These are phyloP conservation scores for Funneliformis caledonium DNA, from an alignment of 371 early-diverging fungal species.

Conservation along the genomic window DNA sequence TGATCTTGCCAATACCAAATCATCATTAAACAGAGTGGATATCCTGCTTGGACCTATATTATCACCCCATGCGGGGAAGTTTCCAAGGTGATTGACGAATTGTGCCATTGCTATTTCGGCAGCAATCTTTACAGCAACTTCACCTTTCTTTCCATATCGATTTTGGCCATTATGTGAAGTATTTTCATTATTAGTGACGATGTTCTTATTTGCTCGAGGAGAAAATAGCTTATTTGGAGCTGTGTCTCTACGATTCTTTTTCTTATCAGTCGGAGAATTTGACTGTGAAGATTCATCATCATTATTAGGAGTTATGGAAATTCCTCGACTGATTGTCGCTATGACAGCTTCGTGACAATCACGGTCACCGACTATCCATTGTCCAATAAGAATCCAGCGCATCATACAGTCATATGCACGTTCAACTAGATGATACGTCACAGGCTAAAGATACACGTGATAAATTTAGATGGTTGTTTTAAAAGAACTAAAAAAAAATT, in stretches of 20 bases:
- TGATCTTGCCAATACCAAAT: conserved; percentile 39
- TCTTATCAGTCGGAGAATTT: conserved; percentile 43
- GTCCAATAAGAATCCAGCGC: conserved; percentile 73
- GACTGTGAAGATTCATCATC: conserved; percentile 45
- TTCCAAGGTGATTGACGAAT: conserved; percentile 70
- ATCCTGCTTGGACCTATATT: conserved; percentile 59
- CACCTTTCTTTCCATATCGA: conserved; percentile 41
- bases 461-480: neutral
- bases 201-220: conserved; percentile 34
- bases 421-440: conserved; percentile 64
- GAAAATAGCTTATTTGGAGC: conserved; percentile 32
- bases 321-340: conserved; percentile 70
- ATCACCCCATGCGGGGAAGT: conserved; percentile 66
- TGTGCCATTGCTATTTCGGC: conserved; percentile 77
- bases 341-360: conserved; percentile 73
- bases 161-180: neutral
- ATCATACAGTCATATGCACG: conserved; percentile 78
- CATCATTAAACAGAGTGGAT: conserved; percentile 64
- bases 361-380: conserved; percentile 75
- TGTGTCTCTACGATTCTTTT: conserved; percentile 43
- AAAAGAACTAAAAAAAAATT: neutral
- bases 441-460: conserved; percentile 39
- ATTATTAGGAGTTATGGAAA: conserved; percentile 66
- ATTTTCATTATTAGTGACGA: conserved; percentile 40
- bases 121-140: conserved; percentile 66